Evolutionary conservation across 1,284 basidiomycete species (phyloP), one percentile per base, ranked within the genome.

Genomic region (Neonothopanus nambi): DNA sequence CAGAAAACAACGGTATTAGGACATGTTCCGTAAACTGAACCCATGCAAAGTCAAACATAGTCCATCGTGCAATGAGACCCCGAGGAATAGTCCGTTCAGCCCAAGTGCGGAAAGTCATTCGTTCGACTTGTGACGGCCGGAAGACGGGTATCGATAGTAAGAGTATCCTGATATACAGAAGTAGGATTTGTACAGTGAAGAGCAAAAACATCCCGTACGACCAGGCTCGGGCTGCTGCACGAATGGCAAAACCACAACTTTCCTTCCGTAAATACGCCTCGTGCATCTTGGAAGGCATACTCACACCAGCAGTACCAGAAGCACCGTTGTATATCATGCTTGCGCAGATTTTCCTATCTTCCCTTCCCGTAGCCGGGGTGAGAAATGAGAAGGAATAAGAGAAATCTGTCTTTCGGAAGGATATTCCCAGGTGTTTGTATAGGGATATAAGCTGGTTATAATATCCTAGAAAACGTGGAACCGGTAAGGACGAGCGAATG

Each of bases 381-480:
- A 84, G 66, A 18, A 68, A 67, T 11, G 85, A 82, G 69, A 90
- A 91, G 0, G 87, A 88, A 64, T 88, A 91, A 2, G 82, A 77
- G 60, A 87, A 90, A 62, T 85, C 74, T 4, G 74, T 67, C 41
- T 71, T 64, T 8, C 74, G 72, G 58, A 83, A 82, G 26, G 65
- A 68, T 54, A 84, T 82, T 36, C 76, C 83, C 11, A 87, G 69
- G 15, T 69, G 70, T 48, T 71, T 71, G 68, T 91, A 91, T 12
- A 91, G 68, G 5, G 77, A 71, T 18, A 89, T 83, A 11, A 91
- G 73, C 40, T 81, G 79, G 1, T 80, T 79, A 64, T 91, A 90
- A 65, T 89, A 89, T 0, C 88, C 87, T 89, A 58, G 11, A 43
- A 20, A 17, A 45, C 5, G 21, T 41, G 44, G 30, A 40, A 42